Conservation (phyloP, 139 green algal species). For the Chlorella sp. region DNA sequence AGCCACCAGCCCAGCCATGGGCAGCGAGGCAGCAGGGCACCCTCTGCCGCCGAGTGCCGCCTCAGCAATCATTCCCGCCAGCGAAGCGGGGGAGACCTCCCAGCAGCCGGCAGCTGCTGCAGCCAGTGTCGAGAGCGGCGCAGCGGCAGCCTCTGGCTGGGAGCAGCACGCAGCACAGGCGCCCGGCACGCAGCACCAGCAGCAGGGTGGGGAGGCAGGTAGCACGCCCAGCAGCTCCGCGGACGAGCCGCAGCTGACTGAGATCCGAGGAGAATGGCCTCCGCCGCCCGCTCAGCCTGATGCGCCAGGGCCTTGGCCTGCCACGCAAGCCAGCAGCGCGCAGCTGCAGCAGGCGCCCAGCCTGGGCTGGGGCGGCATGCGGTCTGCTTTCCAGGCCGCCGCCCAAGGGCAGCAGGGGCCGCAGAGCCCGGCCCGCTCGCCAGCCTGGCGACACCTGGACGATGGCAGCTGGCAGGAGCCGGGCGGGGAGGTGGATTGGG, state of each 20-base stretch:
- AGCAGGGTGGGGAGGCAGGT: background rate
- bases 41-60: too few species aligned
- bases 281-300: background rate
- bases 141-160: too few species aligned
- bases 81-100: too few species aligned
- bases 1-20: too few species aligned
- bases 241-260: constrained; percentile 10
- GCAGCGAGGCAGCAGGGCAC: too few species aligned
- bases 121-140: too few species aligned
- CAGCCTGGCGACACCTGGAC: constrained; percentile 17
- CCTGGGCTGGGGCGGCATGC: background rate
- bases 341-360: background rate
- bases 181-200: background rate
- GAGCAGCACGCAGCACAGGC: background rate
- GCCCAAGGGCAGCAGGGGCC: background rate
- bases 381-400: background rate
- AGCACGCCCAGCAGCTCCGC: background rate
- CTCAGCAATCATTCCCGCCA: too few species aligned
- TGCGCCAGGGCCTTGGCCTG: background rate
- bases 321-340: background rate
- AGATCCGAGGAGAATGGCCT: constrained; percentile 13
- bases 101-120: too few species aligned
- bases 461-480: constrained; percentile 14
- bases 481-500: constrained; percentile 23
- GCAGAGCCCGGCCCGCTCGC: background rate